phyloP scores from a whole-genome alignment of 441 rosid genomes.

The Populus hybrid region DNA sequence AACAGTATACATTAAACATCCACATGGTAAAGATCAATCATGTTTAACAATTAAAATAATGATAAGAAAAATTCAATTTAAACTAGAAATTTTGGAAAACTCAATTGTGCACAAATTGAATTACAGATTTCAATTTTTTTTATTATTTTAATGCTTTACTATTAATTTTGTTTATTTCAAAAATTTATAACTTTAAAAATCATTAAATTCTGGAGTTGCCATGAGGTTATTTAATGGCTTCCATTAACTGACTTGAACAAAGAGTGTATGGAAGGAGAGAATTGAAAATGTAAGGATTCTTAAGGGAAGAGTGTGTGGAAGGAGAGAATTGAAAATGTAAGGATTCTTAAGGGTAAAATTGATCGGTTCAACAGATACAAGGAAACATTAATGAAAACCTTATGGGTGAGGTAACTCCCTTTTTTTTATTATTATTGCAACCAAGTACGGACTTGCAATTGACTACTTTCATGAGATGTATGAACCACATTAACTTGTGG shows the following conservation, averaged over 20 bases:
- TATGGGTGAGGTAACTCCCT: neutral
- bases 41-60: too few relatives aligned
- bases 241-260: neutral
- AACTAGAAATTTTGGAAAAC: too few relatives aligned
- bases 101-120: too few relatives aligned
- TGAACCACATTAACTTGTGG: too few relatives aligned
- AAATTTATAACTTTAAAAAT: too few relatives aligned
- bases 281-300: neutral
- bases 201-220: neutral
- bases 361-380: neutral
- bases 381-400: neutral
- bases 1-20: neutral
- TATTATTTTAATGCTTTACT: neutral
- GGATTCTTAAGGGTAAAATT: neutral
- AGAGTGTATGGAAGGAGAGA: neutral
- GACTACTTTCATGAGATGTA: slow-evolving; percentile 10
- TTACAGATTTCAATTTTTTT: too few relatives aligned
- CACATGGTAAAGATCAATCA: neutral
- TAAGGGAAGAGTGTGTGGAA: neutral
- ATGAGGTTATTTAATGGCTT: neutral
- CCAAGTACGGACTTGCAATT: neutral
- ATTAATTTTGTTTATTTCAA: neutral
- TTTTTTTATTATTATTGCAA: neutral
- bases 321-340: neutral
- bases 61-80: too few relatives aligned